Evolutionary conservation across 2,329 filamentous ascomycete species (phyloP).

Genomic region (Rhytidhysteron rufulum): DNA sequence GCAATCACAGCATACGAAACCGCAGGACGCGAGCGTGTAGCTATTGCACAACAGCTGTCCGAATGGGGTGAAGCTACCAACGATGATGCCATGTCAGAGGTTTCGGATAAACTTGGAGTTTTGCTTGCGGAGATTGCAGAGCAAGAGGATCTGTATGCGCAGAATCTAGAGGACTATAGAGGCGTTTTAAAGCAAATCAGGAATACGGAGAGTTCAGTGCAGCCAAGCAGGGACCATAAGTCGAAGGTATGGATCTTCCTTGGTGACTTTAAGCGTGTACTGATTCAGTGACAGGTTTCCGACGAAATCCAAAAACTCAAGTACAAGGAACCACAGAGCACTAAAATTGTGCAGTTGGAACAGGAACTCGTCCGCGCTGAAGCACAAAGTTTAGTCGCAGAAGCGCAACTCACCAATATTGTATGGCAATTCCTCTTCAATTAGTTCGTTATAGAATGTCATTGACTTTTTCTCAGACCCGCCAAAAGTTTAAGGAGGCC

Average conservation of each 20-base stretch:
- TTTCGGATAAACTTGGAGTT: slow-evolving; percentile 94
- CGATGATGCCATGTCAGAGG: slow-evolving; percentile 81
- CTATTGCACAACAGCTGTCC: slow-evolving; percentile 84
- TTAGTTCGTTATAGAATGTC: slow-evolving; percentile 11
- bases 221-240: slow-evolving; percentile 85
- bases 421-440: slow-evolving; percentile 47
- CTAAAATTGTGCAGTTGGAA: slow-evolving; percentile 78
- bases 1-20: slow-evolving; percentile 80
- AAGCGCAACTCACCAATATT: slow-evolving; percentile 93
- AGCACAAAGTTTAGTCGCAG: slow-evolving; percentile 91
- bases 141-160: slow-evolving; percentile 85
- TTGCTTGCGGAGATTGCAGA: slow-evolving; percentile 89
- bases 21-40: slow-evolving; percentile 77
- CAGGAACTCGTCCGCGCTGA: slow-evolving; percentile 95
- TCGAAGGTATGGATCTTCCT: slow-evolving; percentile 51
- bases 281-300: slow-evolving; percentile 52
- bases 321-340: slow-evolving; percentile 83
- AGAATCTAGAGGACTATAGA: slow-evolving; percentile 81
- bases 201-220: slow-evolving; percentile 92
- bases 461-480: slow-evolving; percentile 63
- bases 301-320: slow-evolving; percentile 93
- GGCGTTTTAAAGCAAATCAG: slow-evolving; percentile 83
- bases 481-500: slow-evolving; percentile 93
- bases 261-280: neutral
- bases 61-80: slow-evolving; percentile 94